Conservation (phyloP, 208 protist species). For the Leptomonas pyrrhocoris region DNA sequence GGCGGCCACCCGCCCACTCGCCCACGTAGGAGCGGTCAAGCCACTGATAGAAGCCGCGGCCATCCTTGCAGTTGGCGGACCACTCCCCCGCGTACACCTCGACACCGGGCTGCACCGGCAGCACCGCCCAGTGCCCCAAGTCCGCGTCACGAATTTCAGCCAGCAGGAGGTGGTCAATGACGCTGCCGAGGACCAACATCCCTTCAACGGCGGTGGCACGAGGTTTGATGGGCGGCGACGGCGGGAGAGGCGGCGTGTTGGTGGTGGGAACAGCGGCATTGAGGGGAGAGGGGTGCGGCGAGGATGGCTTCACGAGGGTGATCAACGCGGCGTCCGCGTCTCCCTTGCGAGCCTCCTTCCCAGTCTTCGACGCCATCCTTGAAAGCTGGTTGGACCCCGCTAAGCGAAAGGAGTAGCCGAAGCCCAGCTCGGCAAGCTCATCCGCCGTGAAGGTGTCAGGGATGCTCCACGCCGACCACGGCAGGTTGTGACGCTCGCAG, state of each 20-base stretch:
- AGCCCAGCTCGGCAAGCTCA: conserved; percentile 25
- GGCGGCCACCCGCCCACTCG: conserved; percentile 68
- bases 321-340: not conserved
- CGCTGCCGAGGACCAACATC: conserved; percentile 21
- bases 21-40: conserved; percentile 76
- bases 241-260: not conserved
- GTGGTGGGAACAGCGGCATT: not conserved
- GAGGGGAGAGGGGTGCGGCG: not conserved
- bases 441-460: conserved; percentile 37
- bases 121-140: conserved; percentile 26
- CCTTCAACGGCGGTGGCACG: conserved; percentile 25
- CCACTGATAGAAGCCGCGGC: conserved; percentile 85
- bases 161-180: conserved; percentile 19
- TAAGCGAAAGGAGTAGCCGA: conserved; percentile 17
- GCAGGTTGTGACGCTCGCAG: conserved; percentile 50
- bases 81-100: conserved; percentile 93
- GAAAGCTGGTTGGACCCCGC: not conserved
- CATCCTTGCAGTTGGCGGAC: conserved; percentile 71
- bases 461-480: conserved; percentile 57
- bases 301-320: not conserved
- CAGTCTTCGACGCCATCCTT: not conserved
- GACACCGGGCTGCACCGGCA: conserved; percentile 38
- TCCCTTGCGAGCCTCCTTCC: no score
- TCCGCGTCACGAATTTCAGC: conserved; percentile 19
- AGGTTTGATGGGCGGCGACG: conserved; percentile 2